phyloP scores from a whole-genome alignment of 768 basidiomycete genomes.

The Cystofilobasidium bisporidii region DNA sequence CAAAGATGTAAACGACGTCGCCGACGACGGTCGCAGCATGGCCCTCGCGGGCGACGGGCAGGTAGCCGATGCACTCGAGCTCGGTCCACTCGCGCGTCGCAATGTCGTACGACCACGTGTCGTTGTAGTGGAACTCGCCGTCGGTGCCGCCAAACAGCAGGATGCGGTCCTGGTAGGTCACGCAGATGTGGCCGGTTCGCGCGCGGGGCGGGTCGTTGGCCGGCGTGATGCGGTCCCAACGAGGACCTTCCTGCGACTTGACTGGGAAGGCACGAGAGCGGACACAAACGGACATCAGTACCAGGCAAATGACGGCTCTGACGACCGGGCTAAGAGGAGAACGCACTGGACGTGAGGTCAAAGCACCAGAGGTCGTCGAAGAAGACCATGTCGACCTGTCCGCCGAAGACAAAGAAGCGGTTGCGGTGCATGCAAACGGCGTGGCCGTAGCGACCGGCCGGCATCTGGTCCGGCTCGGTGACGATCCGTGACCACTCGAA shows the following conservation, averaged over 20 bases:
- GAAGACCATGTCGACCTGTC: conserved; percentile 89
- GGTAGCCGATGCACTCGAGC: conserved; percentile 89
- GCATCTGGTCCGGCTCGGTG: conserved; percentile 46
- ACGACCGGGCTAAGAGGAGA: not conserved
- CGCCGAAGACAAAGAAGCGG: conserved; percentile 90
- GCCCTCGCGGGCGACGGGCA: conserved; percentile 88
- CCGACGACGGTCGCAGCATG: conserved; percentile 94
- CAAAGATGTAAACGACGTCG: conserved; percentile 95
- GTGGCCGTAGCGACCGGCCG: conserved; percentile 88
- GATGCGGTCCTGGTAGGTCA: conserved; percentile 71
- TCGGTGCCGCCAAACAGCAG: conserved; percentile 97
- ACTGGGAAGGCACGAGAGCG: conserved; percentile 46
- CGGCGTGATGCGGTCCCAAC: conserved; percentile 67
- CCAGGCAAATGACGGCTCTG: too few relatives aligned
- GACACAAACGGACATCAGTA: too few relatives aligned
- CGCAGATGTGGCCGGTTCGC: conserved; percentile 83
- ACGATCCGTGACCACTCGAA: conserved; percentile 89
- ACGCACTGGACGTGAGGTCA: conserved; percentile 83
- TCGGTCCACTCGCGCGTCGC: conserved; percentile 76
- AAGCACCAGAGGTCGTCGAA: conserved; percentile 93
- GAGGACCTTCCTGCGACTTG: conserved; percentile 51
- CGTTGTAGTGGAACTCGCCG: conserved; percentile 97
- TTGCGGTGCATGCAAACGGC: conserved; percentile 85
- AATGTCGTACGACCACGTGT: conserved; percentile 91
- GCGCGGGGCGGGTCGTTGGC: conserved; percentile 53